Base-by-base conservation (phyloP, 345 rosid species). In the Eucalyptus erythrocorys region DNA sequence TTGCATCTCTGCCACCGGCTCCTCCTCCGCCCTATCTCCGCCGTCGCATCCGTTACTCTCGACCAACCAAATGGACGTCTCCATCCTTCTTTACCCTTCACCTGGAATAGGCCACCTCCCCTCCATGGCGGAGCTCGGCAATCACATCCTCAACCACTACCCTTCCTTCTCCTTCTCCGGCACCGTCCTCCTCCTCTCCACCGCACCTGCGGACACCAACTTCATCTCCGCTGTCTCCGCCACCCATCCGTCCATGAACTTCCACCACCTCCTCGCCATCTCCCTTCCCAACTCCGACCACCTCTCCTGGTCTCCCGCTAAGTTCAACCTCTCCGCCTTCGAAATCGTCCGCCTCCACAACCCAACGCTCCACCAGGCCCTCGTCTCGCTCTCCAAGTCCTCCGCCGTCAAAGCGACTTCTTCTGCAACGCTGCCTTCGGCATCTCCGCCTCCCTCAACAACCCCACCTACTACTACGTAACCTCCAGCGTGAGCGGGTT, bases 401-500 rank as follows among this genome's bases (percentile, higher is more conserved):
- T 87, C 87, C 86, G 79, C 89, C 64, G 45, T 94, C 81, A 88
- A 86, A 10, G 93, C 93, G 96, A 96, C 85, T 91, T 93, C 89
- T 96, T 94, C 89, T 92, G 94, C 95, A 88, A 88, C 21, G 66
- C 89, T 14, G 93, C 93, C 9, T 64, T 89, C 17, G 57, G 88
- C 12, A 61, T 94, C 51, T 87, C 93, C 47, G 59, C 85, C 2
- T 85, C 85, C 30, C 93, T 95, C 89, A 45, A 85, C 27, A 90
- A 94, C 87, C 95, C 94, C 10, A 88, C 90, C 19, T 92, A 93
- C 90, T 92, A 87, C 79, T 95, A 91, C 92, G 86, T n/a, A 88
- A 91, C 94, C 48, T 90, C 92, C 2, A 90, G 93, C 32, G 96
- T 92, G 12, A 89, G 92, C 2, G 48, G 86, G 87, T 93, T 95